A percentile compares a stretch with the other conserved stretches of the same genome.
Conservation (phyloP, 345 rosid genomes). For the Rhodomyrtus tomentosa region DNA sequence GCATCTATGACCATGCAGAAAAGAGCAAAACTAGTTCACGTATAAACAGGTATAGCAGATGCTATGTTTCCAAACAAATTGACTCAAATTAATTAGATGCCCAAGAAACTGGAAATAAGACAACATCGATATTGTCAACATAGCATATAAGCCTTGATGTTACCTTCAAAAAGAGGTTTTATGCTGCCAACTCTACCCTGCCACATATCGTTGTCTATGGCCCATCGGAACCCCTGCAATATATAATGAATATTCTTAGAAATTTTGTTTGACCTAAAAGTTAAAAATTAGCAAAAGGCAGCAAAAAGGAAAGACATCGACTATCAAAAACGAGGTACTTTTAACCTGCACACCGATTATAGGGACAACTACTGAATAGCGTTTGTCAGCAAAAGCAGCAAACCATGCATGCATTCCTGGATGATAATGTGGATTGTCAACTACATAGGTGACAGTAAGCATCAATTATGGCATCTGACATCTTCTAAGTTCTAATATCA, state of each 20-base stretch:
- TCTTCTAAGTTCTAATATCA: constrained; percentile 3
- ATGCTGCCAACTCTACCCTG: constrained; percentile 72
- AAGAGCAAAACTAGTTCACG: background rate
- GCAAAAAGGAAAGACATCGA: background rate
- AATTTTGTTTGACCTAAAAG: background rate
- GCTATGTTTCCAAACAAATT: background rate
- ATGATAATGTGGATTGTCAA: background rate
- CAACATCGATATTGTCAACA: background rate
- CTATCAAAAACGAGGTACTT: background rate
- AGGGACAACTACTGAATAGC: constrained; percentile 62
- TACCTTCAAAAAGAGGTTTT: constrained; percentile 83
- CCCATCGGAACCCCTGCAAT: constrained; percentile 71
- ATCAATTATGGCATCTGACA: background rate
- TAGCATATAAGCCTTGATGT: background rate
- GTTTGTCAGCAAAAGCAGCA: constrained; percentile 71
- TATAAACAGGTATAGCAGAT: background rate
- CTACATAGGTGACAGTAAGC: background rate
- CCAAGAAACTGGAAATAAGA: background rate
- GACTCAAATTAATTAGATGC: background rate
- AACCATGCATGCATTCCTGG: constrained; percentile 98
- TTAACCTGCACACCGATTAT: constrained; percentile 66
- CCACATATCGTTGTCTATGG: constrained; percentile 73
- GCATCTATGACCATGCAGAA: background rate
- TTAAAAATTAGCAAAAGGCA: background rate
- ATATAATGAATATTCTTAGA: background rate